Evolutionary conservation across 805 yeast species (phyloP), one percentile per base, ranked within the genome.

Genomic region (Myxozyma melibiosi): DNA sequence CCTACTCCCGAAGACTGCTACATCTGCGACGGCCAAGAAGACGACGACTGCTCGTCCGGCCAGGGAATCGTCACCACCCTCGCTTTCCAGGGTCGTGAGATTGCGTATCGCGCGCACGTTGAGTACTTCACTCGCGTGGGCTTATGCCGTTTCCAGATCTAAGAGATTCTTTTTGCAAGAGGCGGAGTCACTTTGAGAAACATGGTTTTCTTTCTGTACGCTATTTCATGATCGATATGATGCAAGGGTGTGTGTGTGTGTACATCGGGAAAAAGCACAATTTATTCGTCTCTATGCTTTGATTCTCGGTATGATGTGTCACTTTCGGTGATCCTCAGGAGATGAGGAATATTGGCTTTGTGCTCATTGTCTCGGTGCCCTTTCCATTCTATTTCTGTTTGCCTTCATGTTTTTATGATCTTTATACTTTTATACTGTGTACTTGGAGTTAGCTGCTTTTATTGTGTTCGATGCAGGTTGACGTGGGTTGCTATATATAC

Each of bases 11-110:
- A 49, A 27, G 64, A 63, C 42, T 51, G 65, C 42, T 53, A 53
- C 40, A 51, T 63, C 31, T 63, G 66, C 24, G 53, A 52, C 14
- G 65, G 62, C 18, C 66, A 63, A 42, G 63, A 58, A 25, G 65
- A 62, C 40, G 13, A n/a, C 1, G 55, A 45, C 22, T 63, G 66
- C 39, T 58, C 63, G 4, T 45, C 57, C 9, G 66, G 66, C 28
- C 62, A 60, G 30, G 64, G 64, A 13, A 49, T 60, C 14, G 44
- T 60, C 33, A 47, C 60, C 13, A 46, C 55, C 8, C 48, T 55
- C 16, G 55, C 54, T 7, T 27, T 55, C 18, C 39, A 44, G 20
- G 59, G 59, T 37, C 59, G 55, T 27, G 55, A 45, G 28, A 53
- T 51, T 11, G 55, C 55, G 20, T 49, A 48, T 20, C 55, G 62